Base-by-base conservation (phyloP, 129 eudicot species). In the Rutidosis leptorrhynchoides region DNA sequence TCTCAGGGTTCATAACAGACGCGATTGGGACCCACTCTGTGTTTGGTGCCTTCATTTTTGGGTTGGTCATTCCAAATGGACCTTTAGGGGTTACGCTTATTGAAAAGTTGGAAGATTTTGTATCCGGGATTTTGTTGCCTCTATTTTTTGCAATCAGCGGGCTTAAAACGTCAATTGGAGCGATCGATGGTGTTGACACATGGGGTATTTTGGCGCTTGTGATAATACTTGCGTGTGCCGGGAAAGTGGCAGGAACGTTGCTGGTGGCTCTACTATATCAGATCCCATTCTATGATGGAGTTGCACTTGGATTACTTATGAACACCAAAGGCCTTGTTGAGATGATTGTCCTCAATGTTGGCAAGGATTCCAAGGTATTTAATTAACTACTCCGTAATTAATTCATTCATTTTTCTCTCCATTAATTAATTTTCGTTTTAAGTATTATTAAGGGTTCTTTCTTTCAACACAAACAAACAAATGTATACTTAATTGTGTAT, bases 301-400 rank as follows among this genome's bases (percentile, higher is more conserved):
- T 91, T 30, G 62, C 96, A 2, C 94, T 91, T 40, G 97, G 94
- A 28, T 70, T 85, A 68, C 88, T 90, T 51, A 87, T 90, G 97
- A 90, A 90, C 62, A 83, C 95, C 65, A 90, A 90, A 62, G 97
- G 97, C 24, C 85, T 90, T 10, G 85, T 90, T 40, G 97, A 90
- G 83, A 84, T 87, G 83, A 87, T 90, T 48, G 76, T 90, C 59
- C 89, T 90, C 71, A 87, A 90, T 69, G 92, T 90, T 23, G 95
- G 97, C 52, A 84, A 65, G 72, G 95, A 90, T 42, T 85, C 87
- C 66, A 84, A 82, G 90, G 94, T 85, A 74, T 35, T 22, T 51
- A 19, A 28, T 20, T 14, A 26, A n/a, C n/a, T n/a, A n/a, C n/a
- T n/a, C n/a, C n/a, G n/a, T n/a, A n/a, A n/a, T n/a, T n/a, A n/a